A percentile compares a stretch with the other conserved stretches of the same genome.
These are phyloP conservation scores for Backusella australiensis DNA, from an alignment of 192 early-diverging fungal genomes.

Conservation along the genomic window DNA sequence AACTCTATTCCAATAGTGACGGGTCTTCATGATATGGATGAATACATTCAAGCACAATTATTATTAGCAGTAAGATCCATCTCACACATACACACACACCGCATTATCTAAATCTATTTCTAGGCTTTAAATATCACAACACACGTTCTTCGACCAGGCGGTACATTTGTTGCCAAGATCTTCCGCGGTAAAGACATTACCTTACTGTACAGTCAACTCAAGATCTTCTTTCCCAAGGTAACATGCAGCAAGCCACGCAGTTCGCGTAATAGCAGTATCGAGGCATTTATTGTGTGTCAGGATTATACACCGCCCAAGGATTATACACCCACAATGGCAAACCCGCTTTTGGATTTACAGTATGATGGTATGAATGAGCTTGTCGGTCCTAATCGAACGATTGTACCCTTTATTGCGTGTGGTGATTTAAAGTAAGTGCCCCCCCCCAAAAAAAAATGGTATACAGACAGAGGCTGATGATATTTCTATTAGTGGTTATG, in stretches of 20 bases:
- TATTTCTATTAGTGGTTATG: slow-evolving; percentile 59
- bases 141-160: slow-evolving; percentile 84
- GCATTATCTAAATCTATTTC: not conserved
- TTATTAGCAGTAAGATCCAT: slow-evolving; percentile 64
- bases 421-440: slow-evolving; percentile 72
- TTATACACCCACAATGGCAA: slow-evolving; percentile 87
- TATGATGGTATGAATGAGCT: slow-evolving; percentile 66
- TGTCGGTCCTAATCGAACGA: slow-evolving; percentile 67
- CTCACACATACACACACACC: not conserved
- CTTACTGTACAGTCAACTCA: slow-evolving; percentile 87
- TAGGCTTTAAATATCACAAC: slow-evolving; percentile 94
- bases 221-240: slow-evolving; percentile 89
- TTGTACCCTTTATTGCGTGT: slow-evolving; percentile 90
- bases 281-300: slow-evolving; percentile 93
- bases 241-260: slow-evolving; percentile 91
- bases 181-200: slow-evolving; percentile 95
- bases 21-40: slow-evolving; percentile 98
- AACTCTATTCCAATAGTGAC: slow-evolving; percentile 58
- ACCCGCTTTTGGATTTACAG: slow-evolving; percentile 81
- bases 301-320: slow-evolving; percentile 82
- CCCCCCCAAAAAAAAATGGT: too few relatives aligned
- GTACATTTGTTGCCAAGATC: slow-evolving; percentile 98
- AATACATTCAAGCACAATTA: slow-evolving; percentile 98
- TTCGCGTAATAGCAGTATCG: slow-evolving; percentile 91
- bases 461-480: too few relatives aligned